A percentile compares a stretch with the other conserved stretches of the same genome.
Conservation (phyloP, 2,329 filamentous ascomycete genomes). For the Hypocreales sp. region DNA sequence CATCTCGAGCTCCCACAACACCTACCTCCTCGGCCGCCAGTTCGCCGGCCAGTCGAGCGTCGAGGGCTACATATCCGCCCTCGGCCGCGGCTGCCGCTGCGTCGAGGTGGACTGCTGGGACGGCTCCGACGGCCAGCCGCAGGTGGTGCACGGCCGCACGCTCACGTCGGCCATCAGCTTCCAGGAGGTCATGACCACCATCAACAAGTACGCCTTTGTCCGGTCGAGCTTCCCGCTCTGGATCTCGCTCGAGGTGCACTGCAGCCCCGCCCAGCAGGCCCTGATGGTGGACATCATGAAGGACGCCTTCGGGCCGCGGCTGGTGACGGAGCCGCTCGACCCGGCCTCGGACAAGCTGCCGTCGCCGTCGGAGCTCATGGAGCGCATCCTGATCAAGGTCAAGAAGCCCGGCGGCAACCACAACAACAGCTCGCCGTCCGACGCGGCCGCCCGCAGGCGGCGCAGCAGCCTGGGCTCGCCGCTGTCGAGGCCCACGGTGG, state of each 20-base stretch:
- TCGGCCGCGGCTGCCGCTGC: slow-evolving; percentile 82
- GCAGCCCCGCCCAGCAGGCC: slow-evolving; percentile 65
- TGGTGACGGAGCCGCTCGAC: slow-evolving; percentile 63
- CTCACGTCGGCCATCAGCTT: slow-evolving; percentile 83
- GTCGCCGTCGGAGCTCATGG: slow-evolving; percentile 70
- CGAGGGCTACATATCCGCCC: slow-evolving; percentile 82
- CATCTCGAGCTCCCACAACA: slow-evolving; percentile 97
- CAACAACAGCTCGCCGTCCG: slow-evolving; percentile 18
- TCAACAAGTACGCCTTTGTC: slow-evolving; percentile 87
- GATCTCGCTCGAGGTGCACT: slow-evolving; percentile 92
- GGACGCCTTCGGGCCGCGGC: slow-evolving; percentile 63
- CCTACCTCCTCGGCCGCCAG: slow-evolving; percentile 84
- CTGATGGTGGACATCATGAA: slow-evolving; percentile 85
- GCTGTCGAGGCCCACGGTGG: slow-evolving; percentile 37
- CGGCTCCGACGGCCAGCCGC: slow-evolving; percentile 70
- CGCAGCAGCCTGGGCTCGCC: slow-evolving; percentile 61
- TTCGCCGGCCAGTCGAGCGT: slow-evolving; percentile 82
- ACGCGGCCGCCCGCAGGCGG: slow-evolving; percentile 30
- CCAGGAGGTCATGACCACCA: slow-evolving; percentile 78
- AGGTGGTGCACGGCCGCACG: slow-evolving; percentile 82
- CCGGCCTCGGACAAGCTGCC: slow-evolving; percentile 55
- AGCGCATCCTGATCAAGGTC: slow-evolving; percentile 83
- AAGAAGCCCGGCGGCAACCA: slow-evolving; percentile 51
- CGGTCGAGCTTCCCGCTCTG: slow-evolving; percentile 81
- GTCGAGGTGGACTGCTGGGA: slow-evolving; percentile 99